Base-by-base conservation (phyloP, 371 early-diverging fungal genomes). In the Mortierella sp. region DNA sequence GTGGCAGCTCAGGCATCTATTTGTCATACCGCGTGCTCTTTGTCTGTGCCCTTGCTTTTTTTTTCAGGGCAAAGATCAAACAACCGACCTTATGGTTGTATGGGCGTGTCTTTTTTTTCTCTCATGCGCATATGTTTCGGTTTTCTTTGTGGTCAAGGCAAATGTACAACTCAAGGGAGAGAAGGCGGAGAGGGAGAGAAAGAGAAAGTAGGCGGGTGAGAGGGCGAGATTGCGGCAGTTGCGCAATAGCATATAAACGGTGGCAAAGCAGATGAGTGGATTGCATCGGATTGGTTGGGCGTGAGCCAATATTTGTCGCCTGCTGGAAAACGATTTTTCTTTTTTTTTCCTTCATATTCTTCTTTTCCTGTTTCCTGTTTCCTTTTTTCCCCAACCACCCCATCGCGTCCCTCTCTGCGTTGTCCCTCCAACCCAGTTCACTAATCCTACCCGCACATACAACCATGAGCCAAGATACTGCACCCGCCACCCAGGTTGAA, bases 401-500 rank as follows among this genome's bases (percentile, higher is more conserved):
- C 47, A 28, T n/a, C 71, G 34, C 66, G 28, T 47, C 31, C 61
- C 62, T 26, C 47, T 31, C 76, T 61, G 37, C n/a, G 35, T 54
- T 54, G 34, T 42, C 49, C 66, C 64, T 66, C n/a, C 62, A 31
- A 34, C 60, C 64, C 61, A 67, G 66, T 62, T 53, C 55, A 54
- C 40, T 45, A 54, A 45, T 68, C 77, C 72, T 72, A 65, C 77
- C 70, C 60, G 66, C 61, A 45, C 69, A 55, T 40, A 53, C 56
- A 61, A 73, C 67, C 69, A 79, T 79, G 79, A 79, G 79, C 66
- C 70, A 76, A 70, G 83, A 73, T 49, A 69, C 65, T 63, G 66
- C 70, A 49, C 43, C 73, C 60, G 42, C 64, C 47, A 72, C 80
- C 62, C 76, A 77, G 65, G 72, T 51, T 64, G 61, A 66, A 43